Percentiles rank a stretch among this genome's conserved stretches.
Conservation (phyloP, 176 grass and related monocot genomes). For the sorghum (Sorghum bicolor) region DNA sequence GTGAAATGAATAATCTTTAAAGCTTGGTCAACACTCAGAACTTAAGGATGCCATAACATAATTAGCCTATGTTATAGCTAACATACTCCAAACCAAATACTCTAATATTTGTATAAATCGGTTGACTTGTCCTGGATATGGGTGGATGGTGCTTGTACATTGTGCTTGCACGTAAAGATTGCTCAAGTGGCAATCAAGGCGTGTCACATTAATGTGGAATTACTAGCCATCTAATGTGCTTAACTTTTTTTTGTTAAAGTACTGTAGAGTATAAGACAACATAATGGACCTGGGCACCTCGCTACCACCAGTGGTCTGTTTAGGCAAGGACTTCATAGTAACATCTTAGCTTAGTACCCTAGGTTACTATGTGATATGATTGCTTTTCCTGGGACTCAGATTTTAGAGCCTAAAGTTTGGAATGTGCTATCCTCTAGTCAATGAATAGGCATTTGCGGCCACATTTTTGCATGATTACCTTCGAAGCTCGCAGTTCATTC, state of each 20-base stretch:
- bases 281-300: not conserved
- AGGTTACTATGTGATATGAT: not conserved
- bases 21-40: not conserved
- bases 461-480: slow-evolving; percentile 50
- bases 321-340: too few relatives aligned
- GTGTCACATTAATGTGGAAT: not conserved
- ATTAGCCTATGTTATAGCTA: not conserved
- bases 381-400: not conserved
- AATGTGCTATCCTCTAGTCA: not conserved
- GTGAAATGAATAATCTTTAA: not conserved
- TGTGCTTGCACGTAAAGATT: not conserved
- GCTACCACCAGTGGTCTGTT: not conserved
- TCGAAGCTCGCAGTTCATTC: slow-evolving; percentile 81
- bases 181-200: not conserved
- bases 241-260: not conserved
- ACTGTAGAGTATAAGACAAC: not conserved
- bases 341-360: not conserved
- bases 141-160: not conserved
- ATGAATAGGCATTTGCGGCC: not conserved
- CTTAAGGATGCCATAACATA: not conserved
- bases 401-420: slow-evolving; percentile 9
- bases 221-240: not conserved
- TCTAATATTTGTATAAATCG: not conserved
- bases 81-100: not conserved
- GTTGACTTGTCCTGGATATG: not conserved